Percentiles rank a stretch among this genome's conserved stretches.
These are phyloP conservation scores for Cryptosporidium xiaoi DNA, from an alignment of 169 alveolate genomes.

Conservation along the genomic window DNA sequence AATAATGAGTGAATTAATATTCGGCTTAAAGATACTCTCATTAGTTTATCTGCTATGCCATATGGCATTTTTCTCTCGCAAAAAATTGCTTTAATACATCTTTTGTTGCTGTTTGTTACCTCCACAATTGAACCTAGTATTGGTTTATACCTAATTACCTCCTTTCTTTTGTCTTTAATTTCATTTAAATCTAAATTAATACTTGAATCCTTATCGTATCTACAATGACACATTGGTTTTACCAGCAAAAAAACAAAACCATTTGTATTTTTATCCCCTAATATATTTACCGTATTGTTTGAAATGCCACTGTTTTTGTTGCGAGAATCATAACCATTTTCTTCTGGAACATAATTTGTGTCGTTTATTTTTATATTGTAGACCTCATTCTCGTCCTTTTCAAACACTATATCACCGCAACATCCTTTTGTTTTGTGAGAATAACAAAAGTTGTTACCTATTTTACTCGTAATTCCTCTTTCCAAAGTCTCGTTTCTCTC, in stretches of 20 bases:
- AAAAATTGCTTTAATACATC: slow-evolving; percentile 15
- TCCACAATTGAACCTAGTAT: slow-evolving; percentile 26
- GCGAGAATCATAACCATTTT: background rate
- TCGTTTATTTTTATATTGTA: background rate
- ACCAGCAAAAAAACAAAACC: slow-evolving; percentile 25
- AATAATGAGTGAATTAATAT: slow-evolving; percentile 19
- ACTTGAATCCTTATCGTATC: too few relatives aligned
- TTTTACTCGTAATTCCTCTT: slow-evolving; percentile 15
- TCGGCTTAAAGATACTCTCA: slow-evolving; percentile 9
- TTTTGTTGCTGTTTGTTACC: slow-evolving; percentile 14
- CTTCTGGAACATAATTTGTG: too few relatives aligned
- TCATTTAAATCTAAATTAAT: too few relatives aligned
- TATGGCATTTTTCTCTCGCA: slow-evolving; percentile 41
- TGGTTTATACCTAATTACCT: background rate
- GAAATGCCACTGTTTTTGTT: background rate
- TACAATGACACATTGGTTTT: background rate
- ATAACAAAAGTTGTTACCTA: slow-evolving; percentile 17
- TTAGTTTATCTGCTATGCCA: slow-evolving; percentile 1
- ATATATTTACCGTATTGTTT: background rate
- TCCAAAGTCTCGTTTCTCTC: background rate
- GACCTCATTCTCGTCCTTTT: slow-evolving; percentile 14
- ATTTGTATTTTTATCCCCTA: slow-evolving; percentile 12
- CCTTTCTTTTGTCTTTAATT: background rate
- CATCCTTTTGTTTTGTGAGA: background rate
- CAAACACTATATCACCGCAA: background rate